Percentiles rank a stretch among this genome's conserved stretches.
phyloP scores from a whole-genome alignment of 2,329 filamentous ascomycete genomes.

The Cladosporium sp. region DNA sequence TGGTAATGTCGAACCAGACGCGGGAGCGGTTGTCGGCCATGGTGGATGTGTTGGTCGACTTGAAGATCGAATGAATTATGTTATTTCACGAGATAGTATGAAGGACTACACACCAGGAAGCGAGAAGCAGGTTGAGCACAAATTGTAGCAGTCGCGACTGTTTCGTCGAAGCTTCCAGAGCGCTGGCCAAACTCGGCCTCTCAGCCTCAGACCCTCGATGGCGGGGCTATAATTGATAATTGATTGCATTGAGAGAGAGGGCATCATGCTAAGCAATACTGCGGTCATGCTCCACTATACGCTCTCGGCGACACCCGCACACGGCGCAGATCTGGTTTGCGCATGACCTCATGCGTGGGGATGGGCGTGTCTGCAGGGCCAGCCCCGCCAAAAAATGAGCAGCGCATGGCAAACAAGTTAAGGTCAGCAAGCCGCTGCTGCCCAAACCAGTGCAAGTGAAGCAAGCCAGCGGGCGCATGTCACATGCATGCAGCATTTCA shows the following conservation, averaged over 20 bases:
- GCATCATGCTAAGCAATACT: background rate
- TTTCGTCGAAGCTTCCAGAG: slow-evolving; percentile 12
- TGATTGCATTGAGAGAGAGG: background rate
- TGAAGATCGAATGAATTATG: background rate
- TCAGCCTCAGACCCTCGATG: background rate
- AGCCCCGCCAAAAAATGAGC: background rate
- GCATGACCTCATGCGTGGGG: background rate
- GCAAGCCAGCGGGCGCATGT: background rate
- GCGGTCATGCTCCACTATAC: background rate
- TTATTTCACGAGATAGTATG: background rate
- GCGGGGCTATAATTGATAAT: background rate
- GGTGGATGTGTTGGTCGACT: background rate
- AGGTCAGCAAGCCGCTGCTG: background rate
- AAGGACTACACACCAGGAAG: no score
- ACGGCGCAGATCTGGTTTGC: background rate
- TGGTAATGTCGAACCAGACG: slow-evolving; percentile 90
- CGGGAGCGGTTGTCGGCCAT: slow-evolving; percentile 55
- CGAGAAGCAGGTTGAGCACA: background rate
- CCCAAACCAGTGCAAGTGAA: background rate
- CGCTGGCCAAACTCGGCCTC: background rate
- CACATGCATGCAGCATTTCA: background rate
- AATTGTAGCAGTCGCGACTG: background rate
- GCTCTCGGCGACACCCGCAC: background rate
- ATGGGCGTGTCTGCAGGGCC: background rate
- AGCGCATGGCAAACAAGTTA: background rate